A percentile compares a stretch with the other conserved stretches of the same genome.
Evolutionary conservation across 768 basidiomycete species (phyloP).

Genomic region (Suillus americanus): DNA sequence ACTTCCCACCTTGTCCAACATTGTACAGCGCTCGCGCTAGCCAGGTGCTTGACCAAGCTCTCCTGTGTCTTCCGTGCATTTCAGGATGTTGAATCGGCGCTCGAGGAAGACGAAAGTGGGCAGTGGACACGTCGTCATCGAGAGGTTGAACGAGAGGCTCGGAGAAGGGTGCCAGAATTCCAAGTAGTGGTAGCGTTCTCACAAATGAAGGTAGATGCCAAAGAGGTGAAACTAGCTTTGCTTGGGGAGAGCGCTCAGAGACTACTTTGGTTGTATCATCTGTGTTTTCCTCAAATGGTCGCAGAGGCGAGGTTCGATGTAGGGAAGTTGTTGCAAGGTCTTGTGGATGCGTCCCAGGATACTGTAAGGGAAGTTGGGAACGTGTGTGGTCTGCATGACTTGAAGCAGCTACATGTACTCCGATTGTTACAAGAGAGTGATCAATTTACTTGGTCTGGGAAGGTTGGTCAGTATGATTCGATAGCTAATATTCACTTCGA

Average conservation of each 20-base stretch:
- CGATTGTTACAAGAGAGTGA: slow-evolving; percentile 73
- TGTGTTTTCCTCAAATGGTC: slow-evolving; percentile 68
- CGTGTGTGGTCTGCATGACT: slow-evolving; percentile 44
- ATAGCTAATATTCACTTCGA: neutral
- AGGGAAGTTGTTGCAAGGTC: slow-evolving; percentile 66
- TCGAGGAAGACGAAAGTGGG: slow-evolving; percentile 68
- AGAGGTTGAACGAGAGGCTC: slow-evolving; percentile 76
- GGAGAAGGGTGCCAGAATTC: slow-evolving; percentile 81
- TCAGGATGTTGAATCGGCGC: slow-evolving; percentile 42
- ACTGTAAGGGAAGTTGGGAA: slow-evolving; percentile 45
- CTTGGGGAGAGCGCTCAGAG: slow-evolving; percentile 80
- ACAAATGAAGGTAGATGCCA: slow-evolving; percentile 43
- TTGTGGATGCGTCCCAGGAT: slow-evolving; percentile 52
- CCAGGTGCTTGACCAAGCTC: slow-evolving; percentile 75
- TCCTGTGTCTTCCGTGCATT: slow-evolving; percentile 51
- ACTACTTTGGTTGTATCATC: slow-evolving; percentile 84
- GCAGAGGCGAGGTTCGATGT: slow-evolving; percentile 85
- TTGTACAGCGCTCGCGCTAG: slow-evolving; percentile 75
- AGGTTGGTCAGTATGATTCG: slow-evolving; percentile 51
- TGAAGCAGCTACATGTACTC: slow-evolving; percentile 77
- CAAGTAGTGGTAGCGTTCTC: slow-evolving; percentile 83
- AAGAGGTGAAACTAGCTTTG: slow-evolving; percentile 52
- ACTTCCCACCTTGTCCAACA: slow-evolving; percentile 79
- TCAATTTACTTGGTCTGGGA: slow-evolving; percentile 77
- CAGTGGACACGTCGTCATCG: slow-evolving; percentile 66